Evolutionary conservation across 441 rosid genomes (phyloP).

Genomic region (Breynia disticha): DNA sequence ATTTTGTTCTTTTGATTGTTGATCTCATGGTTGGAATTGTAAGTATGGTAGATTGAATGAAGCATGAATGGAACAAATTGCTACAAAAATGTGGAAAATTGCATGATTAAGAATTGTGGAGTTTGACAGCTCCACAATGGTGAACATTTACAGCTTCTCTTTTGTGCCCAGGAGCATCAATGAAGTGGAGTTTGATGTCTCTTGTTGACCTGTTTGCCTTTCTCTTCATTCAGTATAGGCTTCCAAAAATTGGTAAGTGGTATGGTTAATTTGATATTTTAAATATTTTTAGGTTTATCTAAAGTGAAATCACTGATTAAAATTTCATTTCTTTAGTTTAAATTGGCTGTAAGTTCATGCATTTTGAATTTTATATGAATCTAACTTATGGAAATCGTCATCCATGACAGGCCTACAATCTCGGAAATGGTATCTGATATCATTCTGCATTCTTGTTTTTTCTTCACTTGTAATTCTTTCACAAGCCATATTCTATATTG

Average conservation of each 20-base stretch:
- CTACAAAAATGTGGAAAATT: no score
- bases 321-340: no score
- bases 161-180: slow-evolving; percentile 29
- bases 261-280: background rate
- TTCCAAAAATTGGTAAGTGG: slow-evolving; percentile 33
- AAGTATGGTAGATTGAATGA: no score
- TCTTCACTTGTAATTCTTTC: slow-evolving; percentile 32
- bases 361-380: background rate
- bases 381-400: slow-evolving; percentile 5
- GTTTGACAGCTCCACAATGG: no score
- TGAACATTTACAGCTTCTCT: background rate
- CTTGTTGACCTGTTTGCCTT: slow-evolving; percentile 33
- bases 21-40: no score
- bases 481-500: slow-evolving; percentile 29
- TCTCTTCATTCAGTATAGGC: slow-evolving; percentile 35
- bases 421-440: slow-evolving; percentile 27
- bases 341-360: background rate
- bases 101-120: no score
- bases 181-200: slow-evolving; percentile 43
- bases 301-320: no score
- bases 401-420: slow-evolving; percentile 23
- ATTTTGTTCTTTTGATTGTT: no score
- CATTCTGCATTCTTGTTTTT: slow-evolving; percentile 29
- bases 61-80: no score
- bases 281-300: no score